Base-by-base conservation (phyloP, 2,329 filamentous ascomycete species). In the Aspergillus chevalieri region DNA sequence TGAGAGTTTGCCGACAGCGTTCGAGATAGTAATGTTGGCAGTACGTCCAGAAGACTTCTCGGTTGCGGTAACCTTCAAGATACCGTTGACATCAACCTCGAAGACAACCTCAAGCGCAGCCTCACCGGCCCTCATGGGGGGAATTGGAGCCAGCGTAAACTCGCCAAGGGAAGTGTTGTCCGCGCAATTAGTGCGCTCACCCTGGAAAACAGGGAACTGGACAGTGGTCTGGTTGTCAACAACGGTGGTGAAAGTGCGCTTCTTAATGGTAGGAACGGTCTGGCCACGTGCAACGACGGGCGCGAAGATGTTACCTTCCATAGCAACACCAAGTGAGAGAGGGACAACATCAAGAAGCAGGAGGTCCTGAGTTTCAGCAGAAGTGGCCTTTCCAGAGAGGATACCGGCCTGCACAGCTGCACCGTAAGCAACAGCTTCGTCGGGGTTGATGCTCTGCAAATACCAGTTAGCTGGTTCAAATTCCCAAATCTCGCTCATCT, bases 1-100 rank as follows among this genome's bases (percentile, higher is more conserved):
- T 56, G 90, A 95, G 62, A 98, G 89, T 82, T 98, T 98, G 74
- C 93, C 93, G 66, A 98, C 92, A 52, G 93, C 95, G 85, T 98
- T 98, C 77, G 89, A 89, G 77, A 98, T 98, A 72, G 93, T 98
- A 75, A 98, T 98, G 85, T 98, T 98, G 77, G 93, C 93, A 69
- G 82, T 93, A 73, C 93, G 91, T 67, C 93, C 93, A 30, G 93
- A 95, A 63, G 89, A 92, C 85, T 98, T 98, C 84, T 98, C 93
- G 44, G 92, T 96, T 61, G 93, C 93, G 57, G 92, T 97, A 67
- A 97, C 93, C 85, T 98, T 98, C 61, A 98, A 86, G 73, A 96
- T 95, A 86, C 93, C 93, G 81, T 98, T 98, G 82, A 96, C 93
- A 64, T 98, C 93, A 69, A 98, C 93, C 80, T 98, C 93, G 77